Percentiles rank a stretch among this genome's conserved stretches.
Evolutionary conservation across 768 basidiomycete genomes (phyloP).

Genomic region (Pseudohyphozyma bogoriensis): DNA sequence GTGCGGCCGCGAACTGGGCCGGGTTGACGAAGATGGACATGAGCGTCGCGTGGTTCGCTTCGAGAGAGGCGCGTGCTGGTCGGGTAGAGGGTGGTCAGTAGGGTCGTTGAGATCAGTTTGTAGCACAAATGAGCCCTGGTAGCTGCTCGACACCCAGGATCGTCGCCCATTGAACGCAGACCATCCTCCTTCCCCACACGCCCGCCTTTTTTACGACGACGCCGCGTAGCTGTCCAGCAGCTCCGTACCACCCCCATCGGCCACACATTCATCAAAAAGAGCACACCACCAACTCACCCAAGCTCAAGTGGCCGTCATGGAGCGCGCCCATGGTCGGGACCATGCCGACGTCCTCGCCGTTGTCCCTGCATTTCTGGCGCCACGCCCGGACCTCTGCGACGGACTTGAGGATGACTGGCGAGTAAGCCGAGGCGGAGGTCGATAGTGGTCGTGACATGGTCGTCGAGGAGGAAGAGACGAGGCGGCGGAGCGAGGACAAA

Average conservation of each 20-base stretch:
- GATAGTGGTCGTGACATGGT: conserved; percentile 5
- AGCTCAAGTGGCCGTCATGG: conserved; percentile 82
- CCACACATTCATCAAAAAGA: not conserved
- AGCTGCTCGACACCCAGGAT: too few species aligned
- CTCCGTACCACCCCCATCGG: not conserved
- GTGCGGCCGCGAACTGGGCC: conserved; percentile 87
- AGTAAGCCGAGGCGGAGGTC: conserved; percentile 21
- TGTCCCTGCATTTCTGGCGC: conserved; percentile 54
- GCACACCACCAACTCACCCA: conserved; percentile 52
- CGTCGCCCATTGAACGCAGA: too few species aligned
- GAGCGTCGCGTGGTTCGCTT: conserved; percentile 72
- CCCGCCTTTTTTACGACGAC: not conserved
- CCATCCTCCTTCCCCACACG: not conserved
- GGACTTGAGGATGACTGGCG: conserved; percentile 48
- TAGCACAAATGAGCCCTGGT: not conserved
- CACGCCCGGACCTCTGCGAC: conserved; percentile 59
- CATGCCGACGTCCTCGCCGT: conserved; percentile 65
- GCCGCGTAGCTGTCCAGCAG: not conserved
- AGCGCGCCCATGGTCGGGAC: conserved; percentile 98
- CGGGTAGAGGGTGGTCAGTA: not conserved
- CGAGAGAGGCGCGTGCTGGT: conserved; percentile 64
- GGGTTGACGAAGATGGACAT: conserved; percentile 97
- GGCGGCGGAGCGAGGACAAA: not conserved
- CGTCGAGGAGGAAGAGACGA: not conserved
- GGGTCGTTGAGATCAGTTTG: not conserved